Percentiles rank a stretch among this genome's conserved stretches.
These are phyloP conservation scores for Andrographis paniculata DNA, from an alignment of 305 asterid species.

Conservation along the genomic window DNA sequence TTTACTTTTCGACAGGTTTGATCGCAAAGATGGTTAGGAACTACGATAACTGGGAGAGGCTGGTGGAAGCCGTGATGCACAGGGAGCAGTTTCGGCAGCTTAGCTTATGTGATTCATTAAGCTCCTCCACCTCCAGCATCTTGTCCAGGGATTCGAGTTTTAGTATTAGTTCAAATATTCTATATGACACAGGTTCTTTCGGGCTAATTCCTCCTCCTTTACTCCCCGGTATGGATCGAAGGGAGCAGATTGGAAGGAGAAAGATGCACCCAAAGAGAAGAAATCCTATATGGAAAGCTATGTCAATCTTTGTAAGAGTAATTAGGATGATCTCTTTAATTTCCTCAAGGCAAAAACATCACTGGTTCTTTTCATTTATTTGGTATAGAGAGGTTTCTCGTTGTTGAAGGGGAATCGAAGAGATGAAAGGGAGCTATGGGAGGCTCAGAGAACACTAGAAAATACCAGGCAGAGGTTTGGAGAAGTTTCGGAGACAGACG, in stretches of 20 bases:
- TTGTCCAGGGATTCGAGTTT: slow-evolving; percentile 2
- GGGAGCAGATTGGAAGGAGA: background rate
- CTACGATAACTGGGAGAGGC: slow-evolving; percentile 16
- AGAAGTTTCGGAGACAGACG: too few species aligned
- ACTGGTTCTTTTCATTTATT: too few species aligned
- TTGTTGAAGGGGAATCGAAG: background rate
- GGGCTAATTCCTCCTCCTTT: background rate
- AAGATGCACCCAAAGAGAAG: background rate
- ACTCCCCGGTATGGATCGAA: background rate
- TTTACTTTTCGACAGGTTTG: too few species aligned
- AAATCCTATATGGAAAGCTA: background rate
- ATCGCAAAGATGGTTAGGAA: background rate
- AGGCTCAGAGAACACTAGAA: background rate
- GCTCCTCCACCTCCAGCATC: background rate
- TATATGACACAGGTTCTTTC: background rate
- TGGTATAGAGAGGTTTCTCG: slow-evolving; percentile 1
- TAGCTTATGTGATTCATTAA: slow-evolving; percentile 6
- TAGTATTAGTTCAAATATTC: background rate
- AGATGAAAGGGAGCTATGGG: background rate
- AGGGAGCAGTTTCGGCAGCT: slow-evolving; percentile 11
- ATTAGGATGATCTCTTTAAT: too few species aligned
- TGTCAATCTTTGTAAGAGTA: slow-evolving; percentile 3
- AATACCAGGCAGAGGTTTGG: too few species aligned
- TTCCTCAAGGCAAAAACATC: too few species aligned
- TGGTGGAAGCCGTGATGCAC: slow-evolving; percentile 13